These are phyloP conservation scores for Chytriomyces confervae DNA, from an alignment of 192 early-diverging fungal genomes.

Conservation along the genomic window DNA sequence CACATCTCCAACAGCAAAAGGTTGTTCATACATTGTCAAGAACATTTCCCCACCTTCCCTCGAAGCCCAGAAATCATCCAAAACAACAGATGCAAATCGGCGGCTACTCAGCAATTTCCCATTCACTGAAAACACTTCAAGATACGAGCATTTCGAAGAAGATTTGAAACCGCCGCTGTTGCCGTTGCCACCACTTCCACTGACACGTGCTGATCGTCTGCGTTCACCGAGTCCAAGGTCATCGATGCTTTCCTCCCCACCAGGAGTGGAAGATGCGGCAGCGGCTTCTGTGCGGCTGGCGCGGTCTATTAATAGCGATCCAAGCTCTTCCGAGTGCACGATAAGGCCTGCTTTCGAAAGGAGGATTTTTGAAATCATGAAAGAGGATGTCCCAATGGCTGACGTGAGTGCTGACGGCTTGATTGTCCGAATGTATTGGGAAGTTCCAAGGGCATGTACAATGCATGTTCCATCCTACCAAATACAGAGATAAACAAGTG, in stretches of 20 bases:
- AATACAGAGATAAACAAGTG: not conserved
- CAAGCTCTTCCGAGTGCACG: slow-evolving; percentile 36
- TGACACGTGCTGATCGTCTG: not conserved
- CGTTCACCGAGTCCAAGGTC: not conserved
- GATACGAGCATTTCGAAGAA: not conserved
- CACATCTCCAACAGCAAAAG: not conserved
- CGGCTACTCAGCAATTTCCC: slow-evolving; percentile 31
- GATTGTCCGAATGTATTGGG: slow-evolving; percentile 46
- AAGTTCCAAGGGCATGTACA: slow-evolving; percentile 46
- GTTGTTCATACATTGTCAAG: not conserved
- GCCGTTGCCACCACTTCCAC: not conserved
- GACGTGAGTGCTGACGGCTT: slow-evolving; percentile 29
- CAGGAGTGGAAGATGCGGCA: too few species aligned
- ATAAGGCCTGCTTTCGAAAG: slow-evolving; percentile 28
- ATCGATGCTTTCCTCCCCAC: too few species aligned
- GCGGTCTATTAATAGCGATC: not conserved
- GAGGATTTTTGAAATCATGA: slow-evolving; percentile 33
- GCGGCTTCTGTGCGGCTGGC: too few species aligned
- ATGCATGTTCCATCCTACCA: slow-evolving; percentile 54
- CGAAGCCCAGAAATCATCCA: slow-evolving; percentile 9
- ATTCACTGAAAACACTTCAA: slow-evolving; percentile 46
- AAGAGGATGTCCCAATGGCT: slow-evolving; percentile 20
- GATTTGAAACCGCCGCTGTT: not conserved
- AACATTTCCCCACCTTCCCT: slow-evolving; percentile 5
- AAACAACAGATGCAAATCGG: slow-evolving; percentile 16